Percentiles rank a stretch among this genome's conserved stretches.
Conservation (phyloP, 331 rosid species). For the Acacia concinna region DNA sequence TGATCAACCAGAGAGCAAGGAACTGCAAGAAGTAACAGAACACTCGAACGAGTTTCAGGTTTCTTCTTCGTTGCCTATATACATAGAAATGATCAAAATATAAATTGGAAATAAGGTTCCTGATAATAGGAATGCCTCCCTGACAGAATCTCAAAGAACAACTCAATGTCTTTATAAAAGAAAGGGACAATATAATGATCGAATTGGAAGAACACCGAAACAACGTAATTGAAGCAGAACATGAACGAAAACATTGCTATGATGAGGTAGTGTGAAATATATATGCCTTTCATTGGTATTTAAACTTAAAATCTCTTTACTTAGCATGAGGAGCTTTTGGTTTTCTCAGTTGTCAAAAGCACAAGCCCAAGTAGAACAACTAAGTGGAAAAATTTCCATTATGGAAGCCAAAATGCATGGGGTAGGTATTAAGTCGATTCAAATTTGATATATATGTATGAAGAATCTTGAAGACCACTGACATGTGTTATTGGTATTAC, state of each 20-base stretch:
- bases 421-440: conserved; percentile 42
- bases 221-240: conserved; percentile 46
- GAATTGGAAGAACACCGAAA: conserved; percentile 56
- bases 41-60: conserved; percentile 46
- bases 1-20: conserved; percentile 39
- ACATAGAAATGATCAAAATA: conserved; percentile 7
- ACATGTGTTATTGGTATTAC: background rate
- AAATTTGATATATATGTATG: background rate
- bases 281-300: conserved; percentile 25
- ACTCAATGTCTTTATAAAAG: conserved; percentile 46
- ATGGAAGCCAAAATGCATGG: conserved; percentile 56
- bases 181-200: conserved; percentile 52
- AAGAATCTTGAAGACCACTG: background rate
- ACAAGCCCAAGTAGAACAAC: conserved; percentile 55
- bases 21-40: conserved; percentile 52
- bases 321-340: conserved; percentile 1
- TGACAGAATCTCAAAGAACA: conserved; percentile 53
- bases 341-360: conserved; percentile 54
- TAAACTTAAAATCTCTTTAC: background rate
- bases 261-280: conserved; percentile 45
- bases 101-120: conserved; percentile 13
- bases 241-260: conserved; percentile 39
- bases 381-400: conserved; percentile 50
- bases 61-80: conserved; percentile 22
- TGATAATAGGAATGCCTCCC: conserved; percentile 24